Base-by-base conservation (phyloP, 345 rosid species). In the Eucalyptus sp. region DNA sequence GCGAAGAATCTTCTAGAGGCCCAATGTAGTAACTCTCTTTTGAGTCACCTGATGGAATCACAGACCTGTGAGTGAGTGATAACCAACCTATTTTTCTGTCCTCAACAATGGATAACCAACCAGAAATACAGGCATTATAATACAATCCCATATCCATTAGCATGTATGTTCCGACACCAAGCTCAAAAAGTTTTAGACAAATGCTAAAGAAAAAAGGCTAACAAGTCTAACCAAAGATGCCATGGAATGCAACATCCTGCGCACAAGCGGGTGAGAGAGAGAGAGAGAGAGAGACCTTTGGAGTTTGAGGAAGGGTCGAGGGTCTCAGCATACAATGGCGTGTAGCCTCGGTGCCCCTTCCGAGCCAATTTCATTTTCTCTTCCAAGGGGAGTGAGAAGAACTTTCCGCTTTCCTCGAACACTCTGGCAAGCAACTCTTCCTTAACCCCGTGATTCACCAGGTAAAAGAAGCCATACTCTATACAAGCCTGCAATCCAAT, bases 401-500 rank as follows among this genome's bases (percentile, higher is more conserved):
- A 93, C 68, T 93, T 94, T 51, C 90, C 90, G 87, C 96, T 95
- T 94, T 94, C 94, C n/a, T 87, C 88, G 3, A 97, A 86, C 66
- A 93, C 96, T 50, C 80, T 84, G 6, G 58, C 50, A 37, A 95
- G n/a, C 64, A 96, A 86, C 50, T 93, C 96, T 86, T 93, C 94
- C 66, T 95, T 94, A 6, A 96, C 93, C 10, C 97, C 99, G 87
- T 97, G 99, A 89, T 97, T 97, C 89, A 93, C 94, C 7, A 97
- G 91, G 92, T 95, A 97, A 90, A 96, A 97, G 96, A 96, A 97
- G 29, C 99, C 99, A 89, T 93, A 91, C 20, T 96, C 96, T 24
- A 91, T 46, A 86, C 98, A 96, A 33, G 98, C 99, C 99, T 97
- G 88, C 16, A n/a, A 91, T 62, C 64, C 50, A 50, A 91, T 76